Evolutionary conservation across 352 stramenopile genomes (phyloP), one percentile per base, ranked within the genome.

Genomic region (Pythium oligandrum): DNA sequence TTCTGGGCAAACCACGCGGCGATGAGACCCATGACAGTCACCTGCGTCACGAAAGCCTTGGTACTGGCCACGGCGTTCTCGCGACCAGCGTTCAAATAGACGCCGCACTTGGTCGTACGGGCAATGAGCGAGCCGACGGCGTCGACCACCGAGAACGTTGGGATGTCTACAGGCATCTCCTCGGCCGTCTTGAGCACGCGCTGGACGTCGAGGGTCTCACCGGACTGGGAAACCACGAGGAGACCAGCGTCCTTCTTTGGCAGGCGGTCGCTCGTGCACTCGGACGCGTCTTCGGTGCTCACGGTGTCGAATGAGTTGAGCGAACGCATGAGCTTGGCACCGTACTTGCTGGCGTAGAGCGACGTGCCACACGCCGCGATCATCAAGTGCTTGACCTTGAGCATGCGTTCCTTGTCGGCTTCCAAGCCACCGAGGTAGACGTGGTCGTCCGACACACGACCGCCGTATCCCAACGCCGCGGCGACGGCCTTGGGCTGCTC

Each of bases 21-120:
- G 62, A 97, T 95, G 11, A 97, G 71, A 2, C 81, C 83, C 71
- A 97, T 83, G 55, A 96, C 89, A 0, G 89, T 96, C 39, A 90
- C 95, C 66, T 99, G 97, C 12, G 95, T 98, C 11, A 98, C 98
- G 62, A 99, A 99, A 0, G 97, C 96, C 78, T 99, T 99, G 37
- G 97, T 99, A 65, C 90, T 98, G 4, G 97, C 97, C 9, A 99
- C 97, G 4, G 96, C 96, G 60, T 98, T 99, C 63, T 99, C 97
- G 43, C 96, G 90, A 35, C 97, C 97, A 32, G 96, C 96, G 66
- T 99, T 98, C 52, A 98, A 90, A 72, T 99, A 99, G 30, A 99
- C 95, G 48, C 97, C 96, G 40, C 97, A 86, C 61, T 91, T 90
- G 36, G 82, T 93, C 11, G 82, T 90, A 12, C 97, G 84, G 3